Evolutionary conservation across 768 basidiomycete species (phyloP).

Genomic region (Suillus sp.): DNA sequence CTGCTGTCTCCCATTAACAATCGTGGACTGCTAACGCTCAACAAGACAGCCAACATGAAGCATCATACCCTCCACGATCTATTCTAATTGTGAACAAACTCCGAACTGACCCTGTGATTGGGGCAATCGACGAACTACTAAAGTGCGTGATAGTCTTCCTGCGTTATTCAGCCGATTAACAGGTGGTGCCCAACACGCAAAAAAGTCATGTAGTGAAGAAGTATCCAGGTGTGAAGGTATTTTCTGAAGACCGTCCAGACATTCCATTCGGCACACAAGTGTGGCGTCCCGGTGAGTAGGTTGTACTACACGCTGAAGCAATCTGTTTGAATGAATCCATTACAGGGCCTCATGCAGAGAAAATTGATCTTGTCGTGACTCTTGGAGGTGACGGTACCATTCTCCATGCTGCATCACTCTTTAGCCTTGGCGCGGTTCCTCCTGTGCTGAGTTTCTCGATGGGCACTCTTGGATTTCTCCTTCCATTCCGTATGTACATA

Average conservation of each 20-base stretch:
- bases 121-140: slow-evolving; percentile 74
- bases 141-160: slow-evolving; percentile 44
- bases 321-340: slow-evolving; percentile 10
- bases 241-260: slow-evolving; percentile 66
- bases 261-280: slow-evolving; percentile 64
- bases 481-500: slow-evolving; percentile 81
- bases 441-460: slow-evolving; percentile 69
- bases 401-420: slow-evolving; percentile 88
- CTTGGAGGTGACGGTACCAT: slow-evolving; percentile 96
- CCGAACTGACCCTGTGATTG: slow-evolving; percentile 73
- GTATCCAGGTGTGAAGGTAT: slow-evolving; percentile 64
- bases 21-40: slow-evolving; percentile 25
- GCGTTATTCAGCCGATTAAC: background rate
- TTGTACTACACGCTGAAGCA: slow-evolving; percentile 2
- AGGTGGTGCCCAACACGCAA: slow-evolving; percentile 12
- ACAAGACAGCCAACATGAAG: slow-evolving; percentile 27
- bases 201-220: slow-evolving; percentile 60
- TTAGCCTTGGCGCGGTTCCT: slow-evolving; percentile 88
- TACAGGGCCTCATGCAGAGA: slow-evolving; percentile 51
- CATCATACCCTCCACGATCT: slow-evolving; percentile 50
- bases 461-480: slow-evolving; percentile 89
- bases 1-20: background rate
- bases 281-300: slow-evolving; percentile 61
- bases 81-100: slow-evolving; percentile 83
- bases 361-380: slow-evolving; percentile 86